Evolutionary conservation across 345 rosid genomes (phyloP).

Genomic region (Aethionema arabicum): DNA sequence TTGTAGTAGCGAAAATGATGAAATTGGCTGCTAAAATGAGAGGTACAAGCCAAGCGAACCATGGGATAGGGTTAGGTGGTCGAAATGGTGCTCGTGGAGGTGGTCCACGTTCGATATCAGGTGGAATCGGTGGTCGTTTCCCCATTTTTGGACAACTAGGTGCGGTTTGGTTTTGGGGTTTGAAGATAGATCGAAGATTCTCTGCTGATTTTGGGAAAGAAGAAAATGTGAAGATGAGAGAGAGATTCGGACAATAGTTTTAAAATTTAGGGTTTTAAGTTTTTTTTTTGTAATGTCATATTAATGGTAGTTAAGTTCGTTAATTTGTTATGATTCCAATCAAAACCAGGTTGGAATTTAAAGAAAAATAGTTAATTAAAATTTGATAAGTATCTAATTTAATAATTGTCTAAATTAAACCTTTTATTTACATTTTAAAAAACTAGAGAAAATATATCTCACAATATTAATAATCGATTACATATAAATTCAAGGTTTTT

Average conservation of each 20-base stretch:
- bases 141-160: conserved; percentile 38
- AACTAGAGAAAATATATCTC: no score
- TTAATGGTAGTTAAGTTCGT: conserved; percentile 28
- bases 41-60: conserved; percentile 73
- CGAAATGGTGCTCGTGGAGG: conserved; percentile 41
- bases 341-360: conserved; percentile 20
- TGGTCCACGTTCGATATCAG: conserved; percentile 34
- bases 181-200: conserved; percentile 15
- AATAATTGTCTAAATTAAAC: no score
- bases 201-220: conserved; percentile 6
- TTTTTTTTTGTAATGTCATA: background rate
- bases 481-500: no score
- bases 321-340: conserved; percentile 23
- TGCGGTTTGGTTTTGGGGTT: conserved; percentile 20
- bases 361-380: background rate
- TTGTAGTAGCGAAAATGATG: conserved; percentile 47
- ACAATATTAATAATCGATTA: no score
- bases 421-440: no score
- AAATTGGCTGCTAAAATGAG: conserved; percentile 48
- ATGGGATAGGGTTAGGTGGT: conserved; percentile 48
- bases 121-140: conserved; percentile 38
- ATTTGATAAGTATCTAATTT: no score
- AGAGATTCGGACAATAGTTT: conserved; percentile 34
- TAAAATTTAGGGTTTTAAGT: conserved; percentile 16
- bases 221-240: conserved; percentile 31